Conservation (phyloP, 2,329 filamentous ascomycete species). For the Fusarium phyllophilum region DNA sequence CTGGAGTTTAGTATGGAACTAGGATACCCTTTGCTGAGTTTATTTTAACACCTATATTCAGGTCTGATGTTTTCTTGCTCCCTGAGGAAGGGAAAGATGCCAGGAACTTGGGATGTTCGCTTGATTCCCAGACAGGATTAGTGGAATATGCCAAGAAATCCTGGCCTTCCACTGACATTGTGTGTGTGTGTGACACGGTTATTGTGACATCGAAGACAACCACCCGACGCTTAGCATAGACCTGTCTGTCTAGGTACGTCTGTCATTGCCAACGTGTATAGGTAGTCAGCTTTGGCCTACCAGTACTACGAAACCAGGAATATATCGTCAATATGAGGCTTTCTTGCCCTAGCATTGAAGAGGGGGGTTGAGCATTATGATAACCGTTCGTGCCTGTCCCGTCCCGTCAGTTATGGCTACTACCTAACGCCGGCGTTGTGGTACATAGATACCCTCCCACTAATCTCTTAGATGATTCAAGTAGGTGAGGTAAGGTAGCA, state of each 20-base stretch:
- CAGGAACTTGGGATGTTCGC: constrained; percentile 27
- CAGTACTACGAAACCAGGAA: neutral
- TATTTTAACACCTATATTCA: no score
- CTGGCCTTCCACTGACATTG: constrained; percentile 17
- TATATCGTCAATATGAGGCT: neutral
- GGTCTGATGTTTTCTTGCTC: no score
- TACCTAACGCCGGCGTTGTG: neutral
- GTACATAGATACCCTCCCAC: neutral
- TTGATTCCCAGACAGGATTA: constrained; percentile 24
- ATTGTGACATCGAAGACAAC: constrained; percentile 19
- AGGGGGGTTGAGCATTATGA: neutral
- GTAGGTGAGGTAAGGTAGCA: neutral
- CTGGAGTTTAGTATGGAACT: no score
- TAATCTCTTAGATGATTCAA: neutral
- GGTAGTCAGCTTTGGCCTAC: neutral
- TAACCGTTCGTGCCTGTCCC: constrained; percentile 1
- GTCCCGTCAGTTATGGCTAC: constrained; percentile 9
- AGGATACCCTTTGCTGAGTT: no score
- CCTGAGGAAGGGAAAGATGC: constrained; percentile 16
- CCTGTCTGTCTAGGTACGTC: neutral
- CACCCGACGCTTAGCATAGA: neutral
- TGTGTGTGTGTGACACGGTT: neutral
- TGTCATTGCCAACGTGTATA: neutral
- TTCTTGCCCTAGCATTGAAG: neutral
- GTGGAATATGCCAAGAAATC: constrained; percentile 30